Evolutionary conservation across 352 stramenopile genomes (phyloP).

Genomic region (Nothophytophthora sp.): DNA sequence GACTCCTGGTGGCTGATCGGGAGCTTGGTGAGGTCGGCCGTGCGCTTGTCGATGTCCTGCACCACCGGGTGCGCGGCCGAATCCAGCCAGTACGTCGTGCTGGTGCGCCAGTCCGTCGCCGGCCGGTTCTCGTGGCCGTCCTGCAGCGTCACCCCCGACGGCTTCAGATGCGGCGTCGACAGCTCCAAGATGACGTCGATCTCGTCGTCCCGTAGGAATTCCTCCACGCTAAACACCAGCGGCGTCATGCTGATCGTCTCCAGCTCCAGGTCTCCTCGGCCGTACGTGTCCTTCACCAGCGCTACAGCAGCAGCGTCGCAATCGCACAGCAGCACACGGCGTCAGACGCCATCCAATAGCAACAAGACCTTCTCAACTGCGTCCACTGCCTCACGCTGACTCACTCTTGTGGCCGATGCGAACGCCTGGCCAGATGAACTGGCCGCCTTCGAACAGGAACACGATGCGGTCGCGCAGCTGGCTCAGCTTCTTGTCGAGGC

Average conservation of each 20-base stretch:
- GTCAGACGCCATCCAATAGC: constrained; percentile 1
- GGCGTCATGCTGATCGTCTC: constrained; percentile 67
- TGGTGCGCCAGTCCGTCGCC: constrained; percentile 74
- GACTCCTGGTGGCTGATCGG: constrained; percentile 59
- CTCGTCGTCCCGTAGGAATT: constrained; percentile 76
- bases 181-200: constrained; percentile 75
- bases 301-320: constrained; percentile 26
- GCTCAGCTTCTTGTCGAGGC: constrained; percentile 39
- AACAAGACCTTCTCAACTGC: background rate
- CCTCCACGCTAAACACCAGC: constrained; percentile 71
- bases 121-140: constrained; percentile 69
- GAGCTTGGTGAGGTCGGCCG: constrained; percentile 62
- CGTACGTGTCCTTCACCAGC: constrained; percentile 42
- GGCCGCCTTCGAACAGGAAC: constrained; percentile 73
- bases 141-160: constrained; percentile 59
- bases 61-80: constrained; percentile 45
- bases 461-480: constrained; percentile 50
- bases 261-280: constrained; percentile 45
- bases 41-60: constrained; percentile 61
- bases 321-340: background rate
- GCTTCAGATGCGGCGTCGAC: constrained; percentile 59
- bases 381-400: background rate
- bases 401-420: constrained; percentile 67
- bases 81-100: constrained; percentile 74
- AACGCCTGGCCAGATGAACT: constrained; percentile 78